A percentile compares a stretch with the other conserved stretches of the same genome.
These are phyloP conservation scores for Metroxylon sagu DNA, from an alignment of 176 grass and related monocot genomes.

Conservation along the genomic window DNA sequence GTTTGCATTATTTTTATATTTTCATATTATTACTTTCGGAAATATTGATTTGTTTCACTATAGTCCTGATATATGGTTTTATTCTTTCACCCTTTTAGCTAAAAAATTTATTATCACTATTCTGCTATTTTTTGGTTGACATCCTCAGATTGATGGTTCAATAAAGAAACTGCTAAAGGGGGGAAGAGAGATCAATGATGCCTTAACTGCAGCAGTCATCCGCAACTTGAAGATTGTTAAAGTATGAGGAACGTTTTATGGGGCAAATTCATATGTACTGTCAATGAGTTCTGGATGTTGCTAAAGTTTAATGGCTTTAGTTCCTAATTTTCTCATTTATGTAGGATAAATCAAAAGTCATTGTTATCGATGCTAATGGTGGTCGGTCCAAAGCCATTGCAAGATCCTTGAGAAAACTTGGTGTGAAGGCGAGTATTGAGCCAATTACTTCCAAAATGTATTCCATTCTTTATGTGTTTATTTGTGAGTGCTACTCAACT, in stretches of 20 bases:
- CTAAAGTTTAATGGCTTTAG: too few species aligned
- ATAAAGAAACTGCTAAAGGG: constrained; percentile 68
- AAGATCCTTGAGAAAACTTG: constrained; percentile 82
- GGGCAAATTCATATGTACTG: too few species aligned
- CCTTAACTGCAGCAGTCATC: constrained; percentile 65
- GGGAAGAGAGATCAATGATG: constrained; percentile 70
- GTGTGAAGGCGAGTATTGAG: constrained; percentile 61
- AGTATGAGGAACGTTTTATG: constrained; percentile 20
- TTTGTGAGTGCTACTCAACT: too few species aligned
- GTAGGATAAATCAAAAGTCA: constrained; percentile 70
- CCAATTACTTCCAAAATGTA: too few species aligned
- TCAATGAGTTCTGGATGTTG: too few species aligned
- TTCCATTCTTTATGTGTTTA: too few species aligned
- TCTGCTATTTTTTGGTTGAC: constrained; percentile 22
- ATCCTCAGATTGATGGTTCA: constrained; percentile 51
- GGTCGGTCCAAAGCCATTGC: constrained; percentile 71
- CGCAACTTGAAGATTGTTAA: constrained; percentile 90
- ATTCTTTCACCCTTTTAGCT: too few species aligned
- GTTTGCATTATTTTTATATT: too few species aligned
- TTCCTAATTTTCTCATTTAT: constrained; percentile 15
- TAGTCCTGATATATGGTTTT: too few species aligned
- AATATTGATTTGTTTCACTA: too few species aligned
- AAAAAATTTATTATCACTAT: neutral
- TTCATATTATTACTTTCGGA: too few species aligned
- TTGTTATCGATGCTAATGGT: constrained; percentile 90